These are phyloP conservation scores for Nakazawaea ambrosiae DNA, from an alignment of 805 yeast species.

Conservation along the genomic window DNA sequence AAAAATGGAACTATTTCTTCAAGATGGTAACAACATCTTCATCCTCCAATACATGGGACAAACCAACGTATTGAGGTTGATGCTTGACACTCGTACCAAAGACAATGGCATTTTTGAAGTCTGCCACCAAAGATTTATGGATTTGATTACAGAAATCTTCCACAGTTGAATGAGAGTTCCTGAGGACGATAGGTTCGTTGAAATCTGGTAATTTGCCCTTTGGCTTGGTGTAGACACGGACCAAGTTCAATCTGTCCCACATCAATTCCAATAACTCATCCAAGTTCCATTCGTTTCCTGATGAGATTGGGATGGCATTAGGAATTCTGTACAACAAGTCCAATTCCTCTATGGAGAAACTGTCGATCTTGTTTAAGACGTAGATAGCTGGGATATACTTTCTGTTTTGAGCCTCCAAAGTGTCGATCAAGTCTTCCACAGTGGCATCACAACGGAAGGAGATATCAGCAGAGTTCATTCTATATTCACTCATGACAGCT, in stretches of 20 bases:
- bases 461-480: slow-evolving; percentile 92
- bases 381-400: slow-evolving; percentile 93
- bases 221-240: slow-evolving; percentile 95
- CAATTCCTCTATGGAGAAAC: slow-evolving; percentile 88
- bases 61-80: slow-evolving; percentile 94
- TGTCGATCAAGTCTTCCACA: slow-evolving; percentile 93
- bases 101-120: slow-evolving; percentile 88
- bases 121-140: slow-evolving; percentile 90
- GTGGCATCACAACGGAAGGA: slow-evolving; percentile 97
- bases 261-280: slow-evolving; percentile 90
- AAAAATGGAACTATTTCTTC: slow-evolving; percentile 59
- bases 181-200: slow-evolving; percentile 87
- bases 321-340: slow-evolving; percentile 89
- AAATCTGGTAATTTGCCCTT: slow-evolving; percentile 93
- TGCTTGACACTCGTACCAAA: slow-evolving; percentile 94
- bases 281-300: slow-evolving; percentile 94
- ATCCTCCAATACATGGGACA: slow-evolving; percentile 76
- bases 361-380: slow-evolving; percentile 92
- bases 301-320: slow-evolving; percentile 93
- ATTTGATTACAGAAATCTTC: slow-evolving; percentile 96
- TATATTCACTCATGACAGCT: slow-evolving; percentile 94
- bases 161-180: slow-evolving; percentile 75
- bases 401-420: slow-evolving; percentile 83
- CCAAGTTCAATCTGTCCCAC: slow-evolving; percentile 91
- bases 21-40: slow-evolving; percentile 96